phyloP scores from a whole-genome alignment of 495 filamentous ascomycete species.

The Thermochaetoides thermophila region DNA sequence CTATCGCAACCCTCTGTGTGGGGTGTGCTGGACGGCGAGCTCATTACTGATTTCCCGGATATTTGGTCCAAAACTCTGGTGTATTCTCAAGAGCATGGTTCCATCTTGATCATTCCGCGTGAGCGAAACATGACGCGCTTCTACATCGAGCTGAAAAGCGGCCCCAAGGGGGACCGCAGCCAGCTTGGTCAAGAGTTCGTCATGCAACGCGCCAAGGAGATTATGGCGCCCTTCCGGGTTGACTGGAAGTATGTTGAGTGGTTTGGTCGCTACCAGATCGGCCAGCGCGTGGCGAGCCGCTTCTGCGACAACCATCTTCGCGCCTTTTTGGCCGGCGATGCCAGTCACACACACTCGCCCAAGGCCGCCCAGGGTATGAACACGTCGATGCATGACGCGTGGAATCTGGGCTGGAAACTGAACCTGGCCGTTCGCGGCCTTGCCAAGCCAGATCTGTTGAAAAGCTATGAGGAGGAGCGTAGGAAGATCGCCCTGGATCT shows the following conservation, averaged over 20 bases:
- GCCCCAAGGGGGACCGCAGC: slow-evolving; percentile 31
- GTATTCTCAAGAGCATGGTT: slow-evolving; percentile 42
- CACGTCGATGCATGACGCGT: slow-evolving; percentile 60
- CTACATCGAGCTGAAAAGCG: slow-evolving; percentile 50
- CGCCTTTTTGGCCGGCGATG: slow-evolving; percentile 61
- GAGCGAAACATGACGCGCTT: slow-evolving; percentile 52
- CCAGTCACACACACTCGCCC: slow-evolving; percentile 59
- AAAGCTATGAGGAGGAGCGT: slow-evolving; percentile 53
- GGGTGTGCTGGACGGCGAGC: slow-evolving; percentile 54
- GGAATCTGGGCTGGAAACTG: slow-evolving; percentile 67
- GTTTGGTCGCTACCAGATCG: slow-evolving; percentile 49
- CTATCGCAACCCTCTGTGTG: slow-evolving; percentile 49
- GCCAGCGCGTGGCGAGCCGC: slow-evolving; percentile 46
- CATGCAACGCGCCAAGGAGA: slow-evolving; percentile 45
- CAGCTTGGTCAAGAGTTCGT: slow-evolving; percentile 46
- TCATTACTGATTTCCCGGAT: slow-evolving; percentile 54
- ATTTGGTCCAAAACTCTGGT: slow-evolving; percentile 54
- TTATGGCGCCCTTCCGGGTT: slow-evolving; percentile 46
- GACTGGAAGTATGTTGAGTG: slow-evolving; percentile 48
- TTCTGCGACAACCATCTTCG: slow-evolving; percentile 40
- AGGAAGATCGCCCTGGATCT: slow-evolving; percentile 45
- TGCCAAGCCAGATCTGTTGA: slow-evolving; percentile 35
- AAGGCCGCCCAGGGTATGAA: slow-evolving; percentile 75
- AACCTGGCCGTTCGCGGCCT: slow-evolving; percentile 44
- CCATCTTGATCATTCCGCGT: slow-evolving; percentile 52